A percentile compares a stretch with the other conserved stretches of the same genome.
These are phyloP conservation scores for Kurtzmaniella fragi DNA, from an alignment of 805 yeast species.

Conservation along the genomic window DNA sequence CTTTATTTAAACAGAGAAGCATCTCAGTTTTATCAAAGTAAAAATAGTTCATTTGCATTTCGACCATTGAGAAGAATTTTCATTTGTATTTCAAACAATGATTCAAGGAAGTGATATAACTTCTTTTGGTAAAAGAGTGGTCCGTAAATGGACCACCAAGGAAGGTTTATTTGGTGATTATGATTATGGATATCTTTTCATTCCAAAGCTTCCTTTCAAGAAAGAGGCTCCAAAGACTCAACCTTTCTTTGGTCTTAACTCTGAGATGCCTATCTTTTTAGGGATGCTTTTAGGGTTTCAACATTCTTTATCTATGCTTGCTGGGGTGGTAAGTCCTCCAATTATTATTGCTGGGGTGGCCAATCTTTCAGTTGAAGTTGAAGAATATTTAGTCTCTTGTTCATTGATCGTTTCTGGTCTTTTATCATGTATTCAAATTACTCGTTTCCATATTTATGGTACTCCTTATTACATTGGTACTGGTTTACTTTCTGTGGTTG, in stretches of 20 bases:
- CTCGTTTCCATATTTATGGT: conserved; percentile 68
- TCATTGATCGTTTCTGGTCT: conserved; percentile 41
- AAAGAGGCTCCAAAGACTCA: conserved; percentile 45
- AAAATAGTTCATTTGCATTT: not conserved
- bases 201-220: conserved; percentile 72
- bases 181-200: conserved; percentile 73
- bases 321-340: conserved; percentile 86
- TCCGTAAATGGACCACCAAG: conserved; percentile 57
- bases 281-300: conserved; percentile 81
- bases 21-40: not conserved
- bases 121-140: conserved; percentile 13
- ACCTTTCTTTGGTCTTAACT: conserved; percentile 79
- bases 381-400: conserved; percentile 33
- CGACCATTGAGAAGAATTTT: not conserved
- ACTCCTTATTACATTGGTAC: conserved; percentile 83
- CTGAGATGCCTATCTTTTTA: conserved; percentile 74
- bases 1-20: no score
- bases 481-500: conserved; percentile 85
- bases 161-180: conserved; percentile 87
- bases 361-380: conserved; percentile 42
- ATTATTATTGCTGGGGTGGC: conserved; percentile 59
- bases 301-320: conserved; percentile 86
- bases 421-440: conserved; percentile 69
- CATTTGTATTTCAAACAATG: conserved; percentile 1
- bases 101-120: conserved; percentile 7